phyloP scores from a whole-genome alignment of 2,329 filamentous ascomycete species.

The Aspergillus hortae region DNA sequence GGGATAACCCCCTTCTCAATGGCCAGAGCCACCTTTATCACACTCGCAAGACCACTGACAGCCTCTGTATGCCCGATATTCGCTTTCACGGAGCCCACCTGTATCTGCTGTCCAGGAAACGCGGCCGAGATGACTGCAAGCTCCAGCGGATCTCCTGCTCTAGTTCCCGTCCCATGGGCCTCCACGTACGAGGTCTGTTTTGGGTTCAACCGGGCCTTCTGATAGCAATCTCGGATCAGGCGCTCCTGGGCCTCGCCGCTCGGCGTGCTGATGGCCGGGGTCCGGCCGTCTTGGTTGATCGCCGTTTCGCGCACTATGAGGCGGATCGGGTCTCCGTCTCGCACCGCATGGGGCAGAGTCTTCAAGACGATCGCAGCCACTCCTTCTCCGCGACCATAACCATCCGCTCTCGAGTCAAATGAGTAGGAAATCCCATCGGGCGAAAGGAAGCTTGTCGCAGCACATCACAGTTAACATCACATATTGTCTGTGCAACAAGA shows the following conservation, averaged over 20 bases:
- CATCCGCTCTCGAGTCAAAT: conserved; percentile 1
- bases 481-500: not conserved
- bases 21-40: conserved; percentile 43
- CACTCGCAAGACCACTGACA: conserved; percentile 35
- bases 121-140: conserved; percentile 8
- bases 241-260: conserved; percentile 2
- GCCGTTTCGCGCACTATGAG: conserved; percentile 6
- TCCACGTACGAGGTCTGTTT: conserved; percentile 31
- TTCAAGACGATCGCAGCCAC: conserved; percentile 1
- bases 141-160: conserved; percentile 21
- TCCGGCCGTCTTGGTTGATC: conserved; percentile 25
- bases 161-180: conserved; percentile 41
- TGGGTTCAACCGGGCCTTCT: conserved; percentile 15
- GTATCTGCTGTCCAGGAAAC: conserved; percentile 7
- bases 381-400: conserved; percentile 5
- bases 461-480: not conserved
- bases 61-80: conserved; percentile 24
- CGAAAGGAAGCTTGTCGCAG: not conserved
- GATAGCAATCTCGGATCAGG: conserved; percentile 37
- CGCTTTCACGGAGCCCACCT: conserved; percentile 6
- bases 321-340: conserved; percentile 4
- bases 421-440: not conserved
- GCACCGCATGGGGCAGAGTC: not conserved
- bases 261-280: not conserved
- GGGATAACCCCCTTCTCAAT: conserved; percentile 30